Conservation (phyloP, 257 asterid species). For the Nyctanthes arbortristis region DNA sequence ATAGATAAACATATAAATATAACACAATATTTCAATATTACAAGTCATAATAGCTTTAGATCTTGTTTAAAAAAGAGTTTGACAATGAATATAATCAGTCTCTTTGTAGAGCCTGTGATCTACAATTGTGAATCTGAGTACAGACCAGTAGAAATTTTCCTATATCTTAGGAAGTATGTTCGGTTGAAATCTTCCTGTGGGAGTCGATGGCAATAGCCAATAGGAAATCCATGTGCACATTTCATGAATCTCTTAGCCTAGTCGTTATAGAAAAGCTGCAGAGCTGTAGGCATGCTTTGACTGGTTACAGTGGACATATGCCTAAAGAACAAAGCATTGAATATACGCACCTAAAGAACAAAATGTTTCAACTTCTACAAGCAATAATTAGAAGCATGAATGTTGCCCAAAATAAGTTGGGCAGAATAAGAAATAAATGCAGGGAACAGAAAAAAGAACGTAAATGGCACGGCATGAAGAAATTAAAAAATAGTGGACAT, state of each 20-base stretch:
- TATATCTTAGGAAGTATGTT: background rate
- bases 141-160: background rate
- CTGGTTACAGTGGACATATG: background rate
- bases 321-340: no score
- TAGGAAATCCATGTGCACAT: background rate
- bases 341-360: background rate
- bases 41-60: background rate
- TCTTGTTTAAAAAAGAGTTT: background rate
- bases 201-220: no score
- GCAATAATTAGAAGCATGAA: background rate
- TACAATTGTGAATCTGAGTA: background rate
- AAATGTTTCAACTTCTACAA: background rate
- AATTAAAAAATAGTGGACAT: background rate
- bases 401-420: background rate
- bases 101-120: background rate
- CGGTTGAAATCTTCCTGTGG: background rate
- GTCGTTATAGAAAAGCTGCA: no score
- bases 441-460: background rate
- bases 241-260: background rate
- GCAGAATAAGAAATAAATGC: background rate
- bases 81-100: background rate
- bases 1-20: background rate
- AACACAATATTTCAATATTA: background rate
- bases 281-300: background rate
- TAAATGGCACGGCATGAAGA: background rate